These are phyloP conservation scores for Xylariaceae sp. DNA, from an alignment of 2,329 filamentous ascomycete genomes.

Conservation along the genomic window DNA sequence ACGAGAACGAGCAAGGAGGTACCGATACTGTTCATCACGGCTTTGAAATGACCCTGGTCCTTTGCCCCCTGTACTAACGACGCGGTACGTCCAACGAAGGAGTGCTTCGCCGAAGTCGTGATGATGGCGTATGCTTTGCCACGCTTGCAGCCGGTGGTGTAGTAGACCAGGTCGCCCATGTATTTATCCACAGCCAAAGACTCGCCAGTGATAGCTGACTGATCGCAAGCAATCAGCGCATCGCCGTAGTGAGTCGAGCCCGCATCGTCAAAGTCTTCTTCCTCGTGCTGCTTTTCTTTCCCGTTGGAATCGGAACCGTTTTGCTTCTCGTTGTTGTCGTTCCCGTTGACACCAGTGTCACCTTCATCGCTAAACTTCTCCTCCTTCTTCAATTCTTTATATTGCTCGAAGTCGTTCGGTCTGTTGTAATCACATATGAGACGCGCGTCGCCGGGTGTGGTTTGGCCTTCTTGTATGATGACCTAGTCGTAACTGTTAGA, in stretches of 20 bases:
- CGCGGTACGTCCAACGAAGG: slow-evolving; percentile 74
- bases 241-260: slow-evolving; percentile 58
- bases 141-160: slow-evolving; percentile 78
- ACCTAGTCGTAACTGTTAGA: slow-evolving; percentile 39
- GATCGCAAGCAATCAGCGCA: slow-evolving; percentile 67
- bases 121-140: slow-evolving; percentile 70
- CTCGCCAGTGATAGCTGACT: slow-evolving; percentile 78
- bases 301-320: slow-evolving; percentile 48
- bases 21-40: slow-evolving; percentile 79
- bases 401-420: slow-evolving; percentile 48
- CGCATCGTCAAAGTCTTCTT: slow-evolving; percentile 50
- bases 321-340: slow-evolving; percentile 32
- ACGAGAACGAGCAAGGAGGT: slow-evolving; percentile 70
- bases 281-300: slow-evolving; percentile 49
- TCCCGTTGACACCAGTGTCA: slow-evolving; percentile 7
- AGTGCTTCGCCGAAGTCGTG: slow-evolving; percentile 63
- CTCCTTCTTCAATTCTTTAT: slow-evolving; percentile 29
- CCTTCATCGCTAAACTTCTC: slow-evolving; percentile 26
- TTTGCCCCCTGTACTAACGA: slow-evolving; percentile 70
- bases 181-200: slow-evolving; percentile 76
- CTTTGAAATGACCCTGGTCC: slow-evolving; percentile 76
- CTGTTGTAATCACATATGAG: slow-evolving; percentile 70
- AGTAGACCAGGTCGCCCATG: slow-evolving; percentile 73
- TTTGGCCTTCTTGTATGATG: slow-evolving; percentile 67
- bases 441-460: slow-evolving; percentile 65